Percentiles rank a stretch among this genome's conserved stretches.
Conservation (phyloP, 2,329 filamentous ascomycete species). For the Sarocladiaceae sp. region DNA sequence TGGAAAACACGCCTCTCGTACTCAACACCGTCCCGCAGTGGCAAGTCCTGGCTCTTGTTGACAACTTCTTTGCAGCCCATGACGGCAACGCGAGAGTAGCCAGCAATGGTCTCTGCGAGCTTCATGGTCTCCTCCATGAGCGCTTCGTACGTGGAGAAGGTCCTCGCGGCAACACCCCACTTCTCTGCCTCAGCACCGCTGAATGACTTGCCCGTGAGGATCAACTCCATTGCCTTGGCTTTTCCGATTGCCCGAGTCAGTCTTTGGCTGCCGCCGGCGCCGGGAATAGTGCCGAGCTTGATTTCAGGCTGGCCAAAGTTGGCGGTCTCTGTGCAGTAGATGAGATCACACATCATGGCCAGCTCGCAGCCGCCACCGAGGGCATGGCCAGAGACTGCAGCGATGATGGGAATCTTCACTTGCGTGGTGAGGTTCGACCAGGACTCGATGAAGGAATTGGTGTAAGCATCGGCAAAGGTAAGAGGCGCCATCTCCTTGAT, state of each 20-base stretch:
- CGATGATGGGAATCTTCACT: conserved; percentile 91
- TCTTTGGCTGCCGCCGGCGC: conserved; percentile 86
- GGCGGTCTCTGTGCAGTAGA: conserved; percentile 82
- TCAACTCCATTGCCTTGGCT: conserved; percentile 84
- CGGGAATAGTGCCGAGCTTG: conserved; percentile 88
- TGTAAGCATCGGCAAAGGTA: conserved; percentile 84
- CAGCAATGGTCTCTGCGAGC: conserved; percentile 85
- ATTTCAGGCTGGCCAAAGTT: conserved; percentile 98
- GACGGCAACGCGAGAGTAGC: conserved; percentile 81
- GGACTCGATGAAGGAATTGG: conserved; percentile 85
- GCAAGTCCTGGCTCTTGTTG: conserved; percentile 94
- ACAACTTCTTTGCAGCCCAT: conserved; percentile 96
- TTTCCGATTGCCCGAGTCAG: conserved; percentile 81
- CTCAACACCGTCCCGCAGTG: conserved; percentile 85
- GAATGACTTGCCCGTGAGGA: conserved; percentile 82
- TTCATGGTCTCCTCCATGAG: conserved; percentile 76
- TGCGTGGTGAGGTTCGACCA: conserved; percentile 84
- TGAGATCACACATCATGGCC: conserved; percentile 93
- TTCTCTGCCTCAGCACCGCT: conserved; percentile 77
- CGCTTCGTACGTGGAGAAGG: conserved; percentile 75
- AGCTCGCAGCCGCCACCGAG: conserved; percentile 95
- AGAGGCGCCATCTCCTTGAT: conserved; percentile 99
- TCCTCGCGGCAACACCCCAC: conserved; percentile 85
- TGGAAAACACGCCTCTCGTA: conserved; percentile 94
- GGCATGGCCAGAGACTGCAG: conserved; percentile 90